phyloP scores from a whole-genome alignment of 306 rosid genomes.

The Quercus gilva region DNA sequence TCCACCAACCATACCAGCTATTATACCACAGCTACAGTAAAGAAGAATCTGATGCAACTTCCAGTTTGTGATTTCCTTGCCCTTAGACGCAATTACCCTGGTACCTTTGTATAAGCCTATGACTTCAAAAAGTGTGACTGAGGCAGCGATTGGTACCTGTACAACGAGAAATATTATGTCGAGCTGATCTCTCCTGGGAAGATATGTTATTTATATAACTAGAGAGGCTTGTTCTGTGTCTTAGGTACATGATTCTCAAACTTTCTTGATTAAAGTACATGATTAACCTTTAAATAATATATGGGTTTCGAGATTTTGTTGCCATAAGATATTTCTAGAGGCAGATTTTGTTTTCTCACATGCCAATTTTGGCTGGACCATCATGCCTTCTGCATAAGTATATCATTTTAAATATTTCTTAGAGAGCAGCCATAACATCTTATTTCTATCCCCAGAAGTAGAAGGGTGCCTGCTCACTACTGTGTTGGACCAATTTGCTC shows the following conservation, averaged over 20 bases:
- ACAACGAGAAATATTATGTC: conserved; percentile 9
- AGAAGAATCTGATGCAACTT: conserved; percentile 56
- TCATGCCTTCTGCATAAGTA: neutral
- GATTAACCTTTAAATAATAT: neutral
- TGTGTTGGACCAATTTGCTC: neutral
- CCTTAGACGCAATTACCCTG: conserved; percentile 74
- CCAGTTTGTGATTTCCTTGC: conserved; percentile 73
- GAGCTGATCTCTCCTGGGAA: conserved; percentile 10
- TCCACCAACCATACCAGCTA: conserved; percentile 82
- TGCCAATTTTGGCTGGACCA: neutral
- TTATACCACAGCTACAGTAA: conserved; percentile 59
- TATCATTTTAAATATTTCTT: neutral
- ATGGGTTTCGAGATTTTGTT: neutral
- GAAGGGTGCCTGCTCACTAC: neutral
- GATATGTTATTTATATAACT: neutral
- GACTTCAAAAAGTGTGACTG: conserved; percentile 68
- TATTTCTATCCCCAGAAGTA: neutral
- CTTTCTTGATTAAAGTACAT: neutral
- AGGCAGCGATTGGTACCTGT: conserved; percentile 65
- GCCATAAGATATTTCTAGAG: neutral
- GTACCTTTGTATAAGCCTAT: conserved; percentile 63
- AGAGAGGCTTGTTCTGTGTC: neutral
- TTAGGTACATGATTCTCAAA: neutral
- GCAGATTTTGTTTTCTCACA: neutral
- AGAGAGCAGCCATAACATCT: neutral